Conservation (phyloP, 2,329 filamentous ascomycete genomes). For the Dactylellina parvicollis region DNA sequence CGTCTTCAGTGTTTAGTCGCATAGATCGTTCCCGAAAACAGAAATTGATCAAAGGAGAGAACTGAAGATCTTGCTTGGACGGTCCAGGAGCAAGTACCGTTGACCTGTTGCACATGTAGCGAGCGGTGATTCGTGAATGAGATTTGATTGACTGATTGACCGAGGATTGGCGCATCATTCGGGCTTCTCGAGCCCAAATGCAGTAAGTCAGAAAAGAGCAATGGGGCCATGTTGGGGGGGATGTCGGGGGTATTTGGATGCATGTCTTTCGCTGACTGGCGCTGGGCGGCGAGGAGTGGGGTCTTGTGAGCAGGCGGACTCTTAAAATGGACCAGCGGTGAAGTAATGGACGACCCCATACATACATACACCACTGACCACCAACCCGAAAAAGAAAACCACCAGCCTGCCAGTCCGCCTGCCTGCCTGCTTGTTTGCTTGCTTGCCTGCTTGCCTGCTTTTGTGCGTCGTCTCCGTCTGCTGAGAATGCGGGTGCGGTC, state of each 20-base stretch:
- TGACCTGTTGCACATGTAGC: slow-evolving; percentile 27
- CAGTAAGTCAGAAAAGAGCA: slow-evolving; percentile 50
- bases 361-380: too few relatives aligned
- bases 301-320: slow-evolving; percentile 47
- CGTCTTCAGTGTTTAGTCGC: slow-evolving; percentile 29
- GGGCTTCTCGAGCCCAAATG: slow-evolving; percentile 49
- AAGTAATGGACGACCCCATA: too few relatives aligned
- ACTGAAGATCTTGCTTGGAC: slow-evolving; percentile 36
- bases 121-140: slow-evolving; percentile 40
- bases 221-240: slow-evolving; percentile 26
- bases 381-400: slow-evolving; percentile 13
- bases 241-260: slow-evolving; percentile 12
- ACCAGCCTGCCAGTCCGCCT: slow-evolving; percentile 4
- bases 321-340: slow-evolving; percentile 47
- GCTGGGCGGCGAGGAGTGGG: slow-evolving; percentile 42
- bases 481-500: slow-evolving; percentile 39
- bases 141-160: slow-evolving; percentile 52
- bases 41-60: slow-evolving; percentile 50
- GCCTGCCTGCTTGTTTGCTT: not conserved
- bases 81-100: slow-evolving; percentile 2
- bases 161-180: slow-evolving; percentile 51
- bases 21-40: slow-evolving; percentile 49
- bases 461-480: slow-evolving; percentile 20
- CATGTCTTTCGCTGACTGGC: slow-evolving; percentile 24
- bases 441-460: too few relatives aligned